These are phyloP conservation scores for Backusella psychrophila DNA, from an alignment of 192 early-diverging fungal species.

Conservation along the genomic window DNA sequence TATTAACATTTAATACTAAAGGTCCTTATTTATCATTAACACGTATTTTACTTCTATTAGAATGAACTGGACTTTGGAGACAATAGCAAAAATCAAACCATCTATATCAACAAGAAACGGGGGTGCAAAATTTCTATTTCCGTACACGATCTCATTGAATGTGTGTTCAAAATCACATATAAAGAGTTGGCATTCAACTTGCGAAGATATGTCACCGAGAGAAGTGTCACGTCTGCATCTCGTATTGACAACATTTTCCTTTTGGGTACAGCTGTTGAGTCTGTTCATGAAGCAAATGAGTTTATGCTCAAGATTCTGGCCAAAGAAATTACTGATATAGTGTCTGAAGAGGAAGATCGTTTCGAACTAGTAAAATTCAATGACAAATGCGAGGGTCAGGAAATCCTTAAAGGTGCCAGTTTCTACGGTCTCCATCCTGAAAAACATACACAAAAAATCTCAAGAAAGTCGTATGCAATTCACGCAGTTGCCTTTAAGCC, in stretches of 20 bases:
- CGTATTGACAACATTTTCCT: background rate
- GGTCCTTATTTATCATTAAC: background rate
- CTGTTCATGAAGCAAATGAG: background rate
- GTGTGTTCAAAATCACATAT: background rate
- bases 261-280: background rate
- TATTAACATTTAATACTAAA: background rate
- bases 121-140: background rate
- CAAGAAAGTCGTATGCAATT: background rate
- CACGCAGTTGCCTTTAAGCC: background rate
- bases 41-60: background rate
- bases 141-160: constrained; percentile 1
- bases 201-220: background rate
- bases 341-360: background rate
- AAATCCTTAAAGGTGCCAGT: background rate
- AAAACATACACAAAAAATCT: background rate
- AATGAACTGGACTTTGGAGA: background rate
- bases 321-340: background rate
- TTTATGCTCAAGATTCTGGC: background rate
- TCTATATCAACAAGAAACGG: background rate
- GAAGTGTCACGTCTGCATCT: background rate
- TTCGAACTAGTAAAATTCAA: background rate
- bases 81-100: background rate
- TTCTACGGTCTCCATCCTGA: background rate
- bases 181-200: background rate
- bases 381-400: background rate